A percentile compares a stretch with the other conserved stretches of the same genome.
phyloP scores from a whole-genome alignment of 1,284 basidiomycete species.

The Xerocomus nothofagi region DNA sequence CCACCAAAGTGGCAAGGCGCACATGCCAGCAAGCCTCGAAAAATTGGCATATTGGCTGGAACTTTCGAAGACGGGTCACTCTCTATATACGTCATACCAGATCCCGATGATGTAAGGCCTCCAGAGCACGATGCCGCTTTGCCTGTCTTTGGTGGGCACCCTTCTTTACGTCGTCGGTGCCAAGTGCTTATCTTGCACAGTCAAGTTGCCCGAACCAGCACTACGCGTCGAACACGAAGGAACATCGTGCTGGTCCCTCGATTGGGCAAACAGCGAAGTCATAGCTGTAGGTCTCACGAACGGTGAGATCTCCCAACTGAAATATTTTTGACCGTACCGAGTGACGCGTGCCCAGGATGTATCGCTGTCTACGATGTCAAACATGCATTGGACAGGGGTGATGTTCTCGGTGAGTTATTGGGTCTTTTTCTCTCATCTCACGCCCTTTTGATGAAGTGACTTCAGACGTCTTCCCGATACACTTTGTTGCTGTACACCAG shows the following conservation, averaged over 20 bases:
- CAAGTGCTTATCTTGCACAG: constrained; percentile 36
- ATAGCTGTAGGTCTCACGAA: constrained; percentile 81
- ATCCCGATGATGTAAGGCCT: constrained; percentile 56
- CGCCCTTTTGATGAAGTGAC: not conserved
- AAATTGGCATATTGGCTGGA: constrained; percentile 80
- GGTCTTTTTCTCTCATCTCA: not conserved
- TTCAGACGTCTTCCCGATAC: constrained; percentile 58
- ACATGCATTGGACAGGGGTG: constrained; percentile 42
- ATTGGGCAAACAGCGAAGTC: constrained; percentile 84
- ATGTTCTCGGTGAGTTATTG: constrained; percentile 28
- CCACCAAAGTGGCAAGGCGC: constrained; percentile 18
- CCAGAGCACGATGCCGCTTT: constrained; percentile 26
- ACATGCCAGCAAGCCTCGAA: constrained; percentile 41
- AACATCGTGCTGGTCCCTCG: constrained; percentile 69
- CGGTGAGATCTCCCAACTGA: constrained; percentile 47
- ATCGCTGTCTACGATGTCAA: constrained; percentile 76
- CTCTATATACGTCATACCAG: constrained; percentile 73
- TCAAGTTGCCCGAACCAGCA: constrained; percentile 60
- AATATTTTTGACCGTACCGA: not conserved
- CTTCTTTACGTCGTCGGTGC: not conserved
- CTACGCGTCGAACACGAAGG: constrained; percentile 73
- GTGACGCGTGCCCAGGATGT: constrained; percentile 49
- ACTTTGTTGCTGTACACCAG: constrained; percentile 73
- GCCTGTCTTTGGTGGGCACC: constrained; percentile 43
- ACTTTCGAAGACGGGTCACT: constrained; percentile 84